Evolutionary conservation across 2,329 filamentous ascomycete genomes (phyloP).

Genomic region (Ambrosiella cleistominuta): DNA sequence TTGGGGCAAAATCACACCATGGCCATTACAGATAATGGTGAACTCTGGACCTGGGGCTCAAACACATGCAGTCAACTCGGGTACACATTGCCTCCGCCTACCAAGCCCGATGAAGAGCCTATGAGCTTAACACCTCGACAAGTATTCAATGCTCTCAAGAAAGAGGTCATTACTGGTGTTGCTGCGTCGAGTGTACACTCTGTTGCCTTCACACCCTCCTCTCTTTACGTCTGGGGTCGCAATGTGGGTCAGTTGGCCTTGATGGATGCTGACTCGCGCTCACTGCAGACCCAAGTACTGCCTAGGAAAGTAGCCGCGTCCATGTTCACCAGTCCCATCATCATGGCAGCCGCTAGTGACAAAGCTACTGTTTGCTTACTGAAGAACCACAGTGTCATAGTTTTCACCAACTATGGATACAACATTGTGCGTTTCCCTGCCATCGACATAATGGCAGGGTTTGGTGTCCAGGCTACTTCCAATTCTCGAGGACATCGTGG

Average conservation of each 20-base stretch:
- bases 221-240: conserved; percentile 85
- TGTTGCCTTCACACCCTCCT: conserved; percentile 64
- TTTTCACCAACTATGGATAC: conserved; percentile 92
- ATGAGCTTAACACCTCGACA: conserved; percentile 69
- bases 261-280: conserved; percentile 87
- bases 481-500: conserved; percentile 35
- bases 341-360: conserved; percentile 74
- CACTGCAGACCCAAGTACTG: conserved; percentile 62
- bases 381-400: conserved; percentile 74
- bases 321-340: conserved; percentile 54
- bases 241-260: conserved; percentile 88
- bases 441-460: conserved; percentile 50
- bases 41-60: conserved; percentile 86
- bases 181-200: conserved; percentile 87
- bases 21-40: conserved; percentile 69
- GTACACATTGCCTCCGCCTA: conserved; percentile 52
- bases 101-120: conserved; percentile 60
- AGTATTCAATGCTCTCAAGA: conserved; percentile 80
- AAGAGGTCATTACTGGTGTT: conserved; percentile 62
- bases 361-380: conserved; percentile 73
- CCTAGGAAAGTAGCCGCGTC: conserved; percentile 82
- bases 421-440: conserved; percentile 74
- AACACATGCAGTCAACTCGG: conserved; percentile 77
- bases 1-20: conserved; percentile 85
- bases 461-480: background rate